phyloP scores from a whole-genome alignment of 2,329 filamentous ascomycete species.

The Fusarium pilosicola region DNA sequence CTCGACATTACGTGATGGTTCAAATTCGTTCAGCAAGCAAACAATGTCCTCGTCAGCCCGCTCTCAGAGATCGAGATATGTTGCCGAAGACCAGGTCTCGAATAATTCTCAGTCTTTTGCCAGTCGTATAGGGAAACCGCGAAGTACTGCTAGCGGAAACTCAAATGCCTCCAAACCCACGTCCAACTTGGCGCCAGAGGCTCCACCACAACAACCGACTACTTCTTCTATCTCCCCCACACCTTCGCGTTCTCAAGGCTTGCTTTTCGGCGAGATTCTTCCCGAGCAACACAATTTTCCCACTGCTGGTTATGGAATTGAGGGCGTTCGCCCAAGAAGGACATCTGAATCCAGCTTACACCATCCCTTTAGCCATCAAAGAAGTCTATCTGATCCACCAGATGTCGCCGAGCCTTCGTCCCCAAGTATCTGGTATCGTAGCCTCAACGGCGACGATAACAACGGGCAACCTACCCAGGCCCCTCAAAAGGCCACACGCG shows the following conservation, averaged over 20 bases:
- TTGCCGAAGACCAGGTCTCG: conserved; percentile 62
- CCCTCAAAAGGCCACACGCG: conserved; percentile 54
- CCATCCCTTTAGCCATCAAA: conserved; percentile 60
- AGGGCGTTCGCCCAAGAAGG: conserved; percentile 62
- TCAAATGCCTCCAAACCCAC: conserved; percentile 50
- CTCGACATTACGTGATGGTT: conserved; percentile 52
- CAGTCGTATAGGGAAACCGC: conserved; percentile 67
- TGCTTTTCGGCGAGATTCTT: conserved; percentile 80
- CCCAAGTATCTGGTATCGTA: conserved; percentile 73
- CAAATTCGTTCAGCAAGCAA: conserved; percentile 34
- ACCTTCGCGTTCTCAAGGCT: conserved; percentile 56
- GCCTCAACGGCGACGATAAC: conserved; percentile 43
- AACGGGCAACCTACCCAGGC: conserved; percentile 34
- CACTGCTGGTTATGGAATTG: conserved; percentile 70
- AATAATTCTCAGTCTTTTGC: conserved; percentile 68
- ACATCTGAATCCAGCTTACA: conserved; percentile 78
- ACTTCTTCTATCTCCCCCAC: conserved; percentile 46
- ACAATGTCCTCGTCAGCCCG: conserved; percentile 42
- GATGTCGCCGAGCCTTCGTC: conserved; percentile 68
- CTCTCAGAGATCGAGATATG: conserved; percentile 59
- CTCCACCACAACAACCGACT: conserved; percentile 49
- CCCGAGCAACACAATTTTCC: conserved; percentile 65
- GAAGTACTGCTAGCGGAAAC: conserved; percentile 47
- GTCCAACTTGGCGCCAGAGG: conserved; percentile 48
- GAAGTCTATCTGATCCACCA: conserved; percentile 65